A percentile compares a stretch with the other conserved stretches of the same genome.
These are phyloP conservation scores for Tulasnella sp. DNA, from an alignment of 768 basidiomycete species.

Conservation along the genomic window DNA sequence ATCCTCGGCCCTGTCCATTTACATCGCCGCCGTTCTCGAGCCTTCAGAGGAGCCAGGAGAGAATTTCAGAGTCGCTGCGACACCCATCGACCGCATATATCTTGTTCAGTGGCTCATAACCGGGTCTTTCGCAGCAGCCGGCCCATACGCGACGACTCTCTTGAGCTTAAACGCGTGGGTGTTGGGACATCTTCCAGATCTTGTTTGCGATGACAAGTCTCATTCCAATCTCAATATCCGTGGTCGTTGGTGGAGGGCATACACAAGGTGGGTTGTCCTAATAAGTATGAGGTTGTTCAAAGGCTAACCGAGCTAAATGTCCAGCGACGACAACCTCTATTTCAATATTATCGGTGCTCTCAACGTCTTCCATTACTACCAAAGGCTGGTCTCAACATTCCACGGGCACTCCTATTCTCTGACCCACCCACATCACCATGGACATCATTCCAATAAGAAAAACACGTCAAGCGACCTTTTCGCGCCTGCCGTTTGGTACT, in stretches of 20 bases:
- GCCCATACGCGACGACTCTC: background rate
- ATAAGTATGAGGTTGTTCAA: background rate
- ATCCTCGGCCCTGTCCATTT: constrained; percentile 2
- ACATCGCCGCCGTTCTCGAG: constrained; percentile 15
- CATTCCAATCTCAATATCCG: background rate
- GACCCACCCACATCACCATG: background rate
- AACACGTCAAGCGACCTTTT: background rate
- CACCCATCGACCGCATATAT: constrained; percentile 2
- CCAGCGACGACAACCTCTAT: background rate
- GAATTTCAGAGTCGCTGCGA: constrained; percentile 5
- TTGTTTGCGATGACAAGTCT: constrained; percentile 10
- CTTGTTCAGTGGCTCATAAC: constrained; percentile 12
- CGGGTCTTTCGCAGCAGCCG: background rate
- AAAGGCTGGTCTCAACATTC: background rate
- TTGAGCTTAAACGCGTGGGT: constrained; percentile 3
- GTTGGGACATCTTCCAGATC: background rate
- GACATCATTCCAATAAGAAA: background rate
- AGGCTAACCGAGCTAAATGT: background rate
- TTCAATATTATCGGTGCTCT: background rate
- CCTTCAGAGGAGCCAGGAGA: background rate
- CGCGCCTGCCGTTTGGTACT: background rate
- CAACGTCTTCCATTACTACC: background rate
- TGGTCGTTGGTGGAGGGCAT: constrained; percentile 1
- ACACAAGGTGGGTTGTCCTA: background rate
- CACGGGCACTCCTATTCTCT: background rate